phyloP scores from a whole-genome alignment of 805 yeast species.

The Starmerella potacharoeniae region DNA sequence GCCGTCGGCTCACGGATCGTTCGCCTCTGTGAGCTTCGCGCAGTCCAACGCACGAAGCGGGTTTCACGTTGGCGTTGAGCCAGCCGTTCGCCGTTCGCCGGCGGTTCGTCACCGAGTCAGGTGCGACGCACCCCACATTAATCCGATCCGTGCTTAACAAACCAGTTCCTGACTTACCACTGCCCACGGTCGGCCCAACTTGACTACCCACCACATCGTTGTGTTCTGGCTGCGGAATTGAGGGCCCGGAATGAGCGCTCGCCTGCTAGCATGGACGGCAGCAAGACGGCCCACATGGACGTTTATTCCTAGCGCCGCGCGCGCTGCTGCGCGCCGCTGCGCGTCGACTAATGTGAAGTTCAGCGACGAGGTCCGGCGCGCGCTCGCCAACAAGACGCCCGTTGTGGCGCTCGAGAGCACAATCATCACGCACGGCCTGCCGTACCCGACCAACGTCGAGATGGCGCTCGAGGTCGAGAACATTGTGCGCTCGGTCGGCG shows the following conservation, averaged over 20 bases:
- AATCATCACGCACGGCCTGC: slow-evolving; percentile 81
- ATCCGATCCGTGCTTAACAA: no score
- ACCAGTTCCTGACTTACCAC: no score
- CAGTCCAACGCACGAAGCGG: no score
- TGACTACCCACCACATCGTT: no score
- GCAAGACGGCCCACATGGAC: neutral
- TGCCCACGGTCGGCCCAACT: no score
- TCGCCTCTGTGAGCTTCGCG: no score
- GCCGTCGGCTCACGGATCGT: no score
- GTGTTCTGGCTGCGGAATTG: no score
- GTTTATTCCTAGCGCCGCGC: neutral
- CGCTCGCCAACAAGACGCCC: slow-evolving; percentile 46
- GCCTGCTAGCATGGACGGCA: neutral
- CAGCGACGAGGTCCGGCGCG: slow-evolving; percentile 46
- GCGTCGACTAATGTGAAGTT: slow-evolving; percentile 12
- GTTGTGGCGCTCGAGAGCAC: slow-evolving; percentile 79
- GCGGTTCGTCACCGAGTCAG: no score
- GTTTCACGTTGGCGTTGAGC: no score
- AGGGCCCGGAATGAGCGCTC: neutral
- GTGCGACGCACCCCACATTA: no score
- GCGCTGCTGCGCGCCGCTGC: neutral
- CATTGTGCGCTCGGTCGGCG: slow-evolving; percentile 49
- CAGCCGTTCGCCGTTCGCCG: no score
- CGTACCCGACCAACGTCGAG: slow-evolving; percentile 60
- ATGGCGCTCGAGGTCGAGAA: slow-evolving; percentile 64